These are phyloP conservation scores for Aspergillus flavus DNA, from an alignment of 2,329 filamentous ascomycete species.

Conservation along the genomic window DNA sequence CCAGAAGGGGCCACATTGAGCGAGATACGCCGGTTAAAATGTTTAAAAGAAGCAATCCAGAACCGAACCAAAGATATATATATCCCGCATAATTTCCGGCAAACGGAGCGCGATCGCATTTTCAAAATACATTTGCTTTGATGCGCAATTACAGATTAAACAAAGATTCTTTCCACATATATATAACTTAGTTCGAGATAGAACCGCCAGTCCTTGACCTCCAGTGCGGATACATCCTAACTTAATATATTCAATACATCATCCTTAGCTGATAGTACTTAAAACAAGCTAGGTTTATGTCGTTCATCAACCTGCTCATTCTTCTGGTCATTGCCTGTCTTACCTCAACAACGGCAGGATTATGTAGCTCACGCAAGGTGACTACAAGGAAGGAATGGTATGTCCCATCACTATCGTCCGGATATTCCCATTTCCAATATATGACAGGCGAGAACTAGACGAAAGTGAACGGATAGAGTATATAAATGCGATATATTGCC, in stretches of 20 bases:
- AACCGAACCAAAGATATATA: background rate
- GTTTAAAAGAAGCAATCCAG: background rate
- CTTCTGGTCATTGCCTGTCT: background rate
- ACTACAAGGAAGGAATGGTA: constrained; percentile 5
- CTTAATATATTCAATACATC: background rate
- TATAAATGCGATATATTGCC: constrained; percentile 28
- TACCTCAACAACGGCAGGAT: background rate
- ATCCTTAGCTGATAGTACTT: background rate
- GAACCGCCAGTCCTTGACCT: background rate
- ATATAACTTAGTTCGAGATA: background rate
- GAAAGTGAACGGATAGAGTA: constrained; percentile 24
- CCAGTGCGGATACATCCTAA: background rate
- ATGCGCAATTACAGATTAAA: background rate
- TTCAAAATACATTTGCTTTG: background rate
- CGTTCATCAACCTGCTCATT: background rate
- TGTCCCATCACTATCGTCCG: background rate
- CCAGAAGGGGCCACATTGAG: background rate
- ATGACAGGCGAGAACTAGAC: constrained; percentile 23
- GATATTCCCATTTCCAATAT: background rate
- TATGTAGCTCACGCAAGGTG: background rate
- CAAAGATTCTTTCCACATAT: background rate
- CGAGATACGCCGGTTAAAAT: background rate
- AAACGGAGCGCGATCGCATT: background rate
- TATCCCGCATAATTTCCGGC: background rate
- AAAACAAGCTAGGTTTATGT: background rate